Evolutionary conservation across 2,329 filamentous ascomycete genomes (phyloP).

Genomic region (Uncinocarpus reesii): DNA sequence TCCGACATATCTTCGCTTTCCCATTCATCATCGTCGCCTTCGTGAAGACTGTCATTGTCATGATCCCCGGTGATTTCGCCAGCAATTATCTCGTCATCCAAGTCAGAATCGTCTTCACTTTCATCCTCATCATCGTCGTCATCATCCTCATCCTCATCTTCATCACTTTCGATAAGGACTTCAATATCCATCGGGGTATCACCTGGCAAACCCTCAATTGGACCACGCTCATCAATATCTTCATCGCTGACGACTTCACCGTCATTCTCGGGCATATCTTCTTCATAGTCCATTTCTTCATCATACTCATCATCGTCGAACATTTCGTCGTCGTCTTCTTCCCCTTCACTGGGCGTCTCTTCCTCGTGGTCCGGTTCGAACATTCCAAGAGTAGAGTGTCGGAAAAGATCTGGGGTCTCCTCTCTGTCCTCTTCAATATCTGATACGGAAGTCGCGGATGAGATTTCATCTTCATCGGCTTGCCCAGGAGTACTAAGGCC

Average conservation of each 20-base stretch:
- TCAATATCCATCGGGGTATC: constrained; percentile 63
- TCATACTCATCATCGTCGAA: constrained; percentile 82
- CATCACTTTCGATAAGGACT: constrained; percentile 70
- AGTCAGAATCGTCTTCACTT: constrained; percentile 47
- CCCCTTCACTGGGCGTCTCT: constrained; percentile 63
- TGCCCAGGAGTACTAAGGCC: constrained; percentile 47
- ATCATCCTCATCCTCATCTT: constrained; percentile 49
- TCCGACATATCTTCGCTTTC: constrained; percentile 41
- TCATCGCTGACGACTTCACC: constrained; percentile 83
- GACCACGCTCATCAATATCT: constrained; percentile 68
- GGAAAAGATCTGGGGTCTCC: constrained; percentile 93
- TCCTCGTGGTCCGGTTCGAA: constrained; percentile 74
- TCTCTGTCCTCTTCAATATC: constrained; percentile 78
- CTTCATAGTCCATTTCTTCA: constrained; percentile 87
- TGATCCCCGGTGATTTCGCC: constrained; percentile 48
- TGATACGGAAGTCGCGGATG: constrained; percentile 77
- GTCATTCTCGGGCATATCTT: constrained; percentile 66
- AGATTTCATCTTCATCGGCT: constrained; percentile 76
- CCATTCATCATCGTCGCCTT: constrained; percentile 42
- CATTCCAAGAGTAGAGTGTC: constrained; percentile 91
- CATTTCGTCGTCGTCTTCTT: constrained; percentile 75
- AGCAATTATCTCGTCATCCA: constrained; percentile 47
- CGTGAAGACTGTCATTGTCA: constrained; percentile 41
- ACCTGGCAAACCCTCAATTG: constrained; percentile 53
- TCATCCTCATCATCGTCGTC: constrained; percentile 49